Base-by-base conservation (phyloP, 2,329 filamentous ascomycete genomes). In the Cladosporium sp. region DNA sequence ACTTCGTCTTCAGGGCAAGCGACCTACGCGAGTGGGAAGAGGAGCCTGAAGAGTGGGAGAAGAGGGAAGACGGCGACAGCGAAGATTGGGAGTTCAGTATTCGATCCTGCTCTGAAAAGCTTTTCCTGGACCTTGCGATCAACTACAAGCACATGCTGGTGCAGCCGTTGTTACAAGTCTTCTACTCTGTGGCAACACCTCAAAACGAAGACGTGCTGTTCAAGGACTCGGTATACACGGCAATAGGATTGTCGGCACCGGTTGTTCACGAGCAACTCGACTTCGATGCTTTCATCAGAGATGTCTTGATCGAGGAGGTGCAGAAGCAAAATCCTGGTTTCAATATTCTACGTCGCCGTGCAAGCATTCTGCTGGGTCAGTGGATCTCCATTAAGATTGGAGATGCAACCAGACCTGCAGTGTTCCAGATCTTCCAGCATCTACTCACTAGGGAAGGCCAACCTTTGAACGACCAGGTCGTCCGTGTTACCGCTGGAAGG, bases 21-120 rank as follows among this genome's bases (percentile, higher is more conserved):
- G 95, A 99, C 77, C 85, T 98, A 0, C 88, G 92, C 68, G 90
- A 92, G 66, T 99, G 95, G 95, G 90, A 96, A 59, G 90, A 96
- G 74, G 93, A 97, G 66, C 92, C 94, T 0, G 92, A 99, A 77
- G 93, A 96, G 64, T 99, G 95, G 93, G 94, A 97, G 77, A 89
- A 91, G 70, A 88, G 90, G 73, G 93, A 97, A 80, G 92, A 96
- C 73, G 91, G 90, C 67, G 87, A 92, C 67, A 89, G 91, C 41
- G 91, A 92, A 71, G 92, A 91, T 1, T 98, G 91, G 85, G 93
- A 98, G 74, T 97, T 93, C 81, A 92, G 94, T 66, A 90, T 98
- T 63, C 88, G 94, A 36, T 92, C 93, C 2, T 98, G 94, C 75
- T 90, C 95, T 0, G 95, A 99, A 78, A 96, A 93, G 78, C 84